Percentiles rank a stretch among this genome's conserved stretches.
Evolutionary conservation across 345 rosid species (phyloP).

Genomic region (Sisymbrium irio): DNA sequence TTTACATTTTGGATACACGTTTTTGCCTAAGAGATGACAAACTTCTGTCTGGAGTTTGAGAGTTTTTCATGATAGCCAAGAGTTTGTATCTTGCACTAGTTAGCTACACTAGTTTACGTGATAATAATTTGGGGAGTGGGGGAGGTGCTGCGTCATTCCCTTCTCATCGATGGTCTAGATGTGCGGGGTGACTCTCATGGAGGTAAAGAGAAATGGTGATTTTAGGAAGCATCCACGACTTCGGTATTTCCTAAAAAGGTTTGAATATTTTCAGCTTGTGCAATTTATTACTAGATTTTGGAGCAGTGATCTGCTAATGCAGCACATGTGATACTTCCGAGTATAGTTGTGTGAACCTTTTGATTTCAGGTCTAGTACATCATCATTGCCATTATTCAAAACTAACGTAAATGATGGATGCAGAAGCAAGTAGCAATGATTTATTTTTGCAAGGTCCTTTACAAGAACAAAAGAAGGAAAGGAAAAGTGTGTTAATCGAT

Average conservation of each 20-base stretch:
- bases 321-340: background rate
- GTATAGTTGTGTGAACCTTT: background rate
- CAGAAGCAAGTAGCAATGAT: constrained; percentile 13
- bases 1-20: constrained; percentile 9
- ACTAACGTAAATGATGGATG: background rate
- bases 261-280: background rate
- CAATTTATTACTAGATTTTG: background rate
- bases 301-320: background rate
- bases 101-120: background rate
- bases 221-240: background rate
- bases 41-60: background rate
- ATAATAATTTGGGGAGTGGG: background rate
- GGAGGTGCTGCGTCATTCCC: constrained; percentile 19
- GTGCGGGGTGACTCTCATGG: constrained; percentile 32
- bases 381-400: background rate
- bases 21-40: background rate
- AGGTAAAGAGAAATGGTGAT: constrained; percentile 1
- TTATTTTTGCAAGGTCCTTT: constrained; percentile 10
- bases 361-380: background rate
- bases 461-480: constrained; percentile 5
- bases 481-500: background rate
- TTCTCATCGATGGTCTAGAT: constrained; percentile 40
- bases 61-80: background rate
- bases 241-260: constrained; percentile 1
- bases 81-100: background rate